These are phyloP conservation scores for Populus alba DNA, from an alignment of 345 rosid genomes.

Conservation along the genomic window DNA sequence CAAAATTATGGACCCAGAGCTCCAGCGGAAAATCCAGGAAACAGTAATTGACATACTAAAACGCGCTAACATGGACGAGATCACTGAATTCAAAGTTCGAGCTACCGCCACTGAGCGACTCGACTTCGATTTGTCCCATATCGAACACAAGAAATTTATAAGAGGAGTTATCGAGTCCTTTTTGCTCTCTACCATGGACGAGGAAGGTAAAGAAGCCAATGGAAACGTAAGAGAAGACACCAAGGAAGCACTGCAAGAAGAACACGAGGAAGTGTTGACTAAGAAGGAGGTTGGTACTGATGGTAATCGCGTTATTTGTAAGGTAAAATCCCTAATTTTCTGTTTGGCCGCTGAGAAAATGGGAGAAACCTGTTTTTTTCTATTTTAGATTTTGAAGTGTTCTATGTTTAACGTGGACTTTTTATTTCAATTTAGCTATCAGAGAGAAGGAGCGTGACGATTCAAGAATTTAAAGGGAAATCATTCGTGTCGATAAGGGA, in stretches of 20 bases:
- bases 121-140: slow-evolving; percentile 52
- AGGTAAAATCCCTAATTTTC: slow-evolving; percentile 34
- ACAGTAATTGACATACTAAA: slow-evolving; percentile 52
- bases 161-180: slow-evolving; percentile 60
- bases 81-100: slow-evolving; percentile 81
- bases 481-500: slow-evolving; percentile 53
- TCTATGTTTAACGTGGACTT: neutral
- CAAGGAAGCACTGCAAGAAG: slow-evolving; percentile 9
- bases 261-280: neutral
- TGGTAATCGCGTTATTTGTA: slow-evolving; percentile 52
- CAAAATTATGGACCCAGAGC: slow-evolving; percentile 38
- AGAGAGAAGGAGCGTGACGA: slow-evolving; percentile 44
- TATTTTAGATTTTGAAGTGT: no score
- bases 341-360: neutral
- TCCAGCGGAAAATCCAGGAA: slow-evolving; percentile 44
- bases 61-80: slow-evolving; percentile 50
- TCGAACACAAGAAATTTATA: slow-evolving; percentile 41
- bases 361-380: neutral
- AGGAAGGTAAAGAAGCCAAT: slow-evolving; percentile 9
- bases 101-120: slow-evolving; percentile 47
- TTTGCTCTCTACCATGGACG: slow-evolving; percentile 40
- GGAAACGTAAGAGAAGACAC: slow-evolving; percentile 7
- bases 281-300: slow-evolving; percentile 18
- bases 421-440: slow-evolving; percentile 44
- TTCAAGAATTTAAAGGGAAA: slow-evolving; percentile 49